These are phyloP conservation scores for Exophiala phaeomuriformis DNA, from an alignment of 2,329 filamentous ascomycete species.

Conservation along the genomic window DNA sequence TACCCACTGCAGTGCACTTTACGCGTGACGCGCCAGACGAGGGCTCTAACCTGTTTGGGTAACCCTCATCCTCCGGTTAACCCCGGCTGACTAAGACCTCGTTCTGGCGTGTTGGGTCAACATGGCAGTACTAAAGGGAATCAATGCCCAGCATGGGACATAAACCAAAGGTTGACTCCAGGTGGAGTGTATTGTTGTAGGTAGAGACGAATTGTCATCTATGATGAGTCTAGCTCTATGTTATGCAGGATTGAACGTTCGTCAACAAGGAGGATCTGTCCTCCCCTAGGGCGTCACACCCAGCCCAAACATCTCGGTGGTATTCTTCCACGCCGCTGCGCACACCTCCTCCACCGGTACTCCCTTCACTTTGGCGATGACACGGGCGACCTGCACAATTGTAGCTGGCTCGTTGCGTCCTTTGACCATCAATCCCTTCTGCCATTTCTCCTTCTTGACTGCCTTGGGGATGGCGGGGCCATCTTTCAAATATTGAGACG, in stretches of 20 bases:
- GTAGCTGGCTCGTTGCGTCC: slow-evolving; percentile 87
- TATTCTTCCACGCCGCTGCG: slow-evolving; percentile 64
- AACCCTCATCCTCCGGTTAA: neutral
- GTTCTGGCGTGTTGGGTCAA: too few species aligned
- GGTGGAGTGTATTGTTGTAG: too few species aligned
- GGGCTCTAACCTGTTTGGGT: neutral
- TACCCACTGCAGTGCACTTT: neutral
- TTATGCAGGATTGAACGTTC: too few species aligned
- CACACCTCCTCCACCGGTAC: slow-evolving; percentile 72
- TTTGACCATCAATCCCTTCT: slow-evolving; percentile 81
- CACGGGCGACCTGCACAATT: slow-evolving; percentile 79
- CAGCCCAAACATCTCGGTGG: slow-evolving; percentile 68
- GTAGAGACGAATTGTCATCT: too few species aligned
- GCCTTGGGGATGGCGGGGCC: slow-evolving; percentile 67
- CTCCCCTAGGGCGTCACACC: slow-evolving; percentile 38
- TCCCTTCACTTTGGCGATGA: slow-evolving; percentile 79
- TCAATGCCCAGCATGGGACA: too few species aligned
- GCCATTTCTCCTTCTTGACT: slow-evolving; percentile 96
- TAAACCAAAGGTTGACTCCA: too few species aligned
- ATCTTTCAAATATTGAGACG: slow-evolving; percentile 60
- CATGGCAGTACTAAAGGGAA: too few species aligned
- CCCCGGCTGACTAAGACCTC: neutral
- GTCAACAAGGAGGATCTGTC: neutral
- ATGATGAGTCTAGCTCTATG: too few species aligned
- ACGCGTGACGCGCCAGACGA: neutral